These are phyloP conservation scores for Alternaria sp. DNA, from an alignment of 2,329 filamentous ascomycete genomes.

Conservation along the genomic window DNA sequence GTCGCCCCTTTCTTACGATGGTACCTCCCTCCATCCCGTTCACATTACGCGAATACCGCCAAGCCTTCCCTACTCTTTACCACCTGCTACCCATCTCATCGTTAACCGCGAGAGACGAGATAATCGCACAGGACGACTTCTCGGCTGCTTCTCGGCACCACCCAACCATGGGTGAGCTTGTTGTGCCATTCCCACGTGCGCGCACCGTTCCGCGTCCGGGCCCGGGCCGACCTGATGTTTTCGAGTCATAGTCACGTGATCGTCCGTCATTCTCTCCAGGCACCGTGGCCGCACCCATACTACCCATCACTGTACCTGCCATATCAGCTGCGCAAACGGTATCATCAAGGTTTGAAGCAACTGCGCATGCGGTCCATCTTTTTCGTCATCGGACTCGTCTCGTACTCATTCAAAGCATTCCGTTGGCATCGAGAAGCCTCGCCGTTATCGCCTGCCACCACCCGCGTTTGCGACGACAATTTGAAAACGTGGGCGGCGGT, in stretches of 20 bases:
- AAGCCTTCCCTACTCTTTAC: not conserved
- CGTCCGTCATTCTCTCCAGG: not conserved
- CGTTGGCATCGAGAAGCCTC: not conserved
- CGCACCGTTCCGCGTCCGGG: conserved; percentile 4
- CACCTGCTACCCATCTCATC: not conserved
- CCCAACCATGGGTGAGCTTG: not conserved
- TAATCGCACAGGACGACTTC: not conserved
- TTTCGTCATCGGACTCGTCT: not conserved
- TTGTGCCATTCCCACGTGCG: conserved; percentile 2
- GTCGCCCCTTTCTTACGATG: not conserved
- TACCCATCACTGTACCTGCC: not conserved
- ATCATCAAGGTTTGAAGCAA: not conserved
- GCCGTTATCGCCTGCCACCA: not conserved
- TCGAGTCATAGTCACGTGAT: not conserved
- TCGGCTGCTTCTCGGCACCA: not conserved
- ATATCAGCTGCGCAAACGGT: not conserved
- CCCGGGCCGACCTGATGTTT: not conserved
- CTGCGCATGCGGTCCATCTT: not conserved
- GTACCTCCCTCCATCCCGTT: not conserved
- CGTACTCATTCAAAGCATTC: not conserved
- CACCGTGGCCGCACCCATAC: not conserved
- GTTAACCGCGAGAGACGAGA: not conserved
- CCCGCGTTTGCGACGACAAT: not conserved
- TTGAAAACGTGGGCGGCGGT: not conserved
- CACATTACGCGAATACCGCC: not conserved